A percentile compares a stretch with the other conserved stretches of the same genome.
phyloP scores from a whole-genome alignment of 805 yeast genomes.

The Candida nemodendra region DNA sequence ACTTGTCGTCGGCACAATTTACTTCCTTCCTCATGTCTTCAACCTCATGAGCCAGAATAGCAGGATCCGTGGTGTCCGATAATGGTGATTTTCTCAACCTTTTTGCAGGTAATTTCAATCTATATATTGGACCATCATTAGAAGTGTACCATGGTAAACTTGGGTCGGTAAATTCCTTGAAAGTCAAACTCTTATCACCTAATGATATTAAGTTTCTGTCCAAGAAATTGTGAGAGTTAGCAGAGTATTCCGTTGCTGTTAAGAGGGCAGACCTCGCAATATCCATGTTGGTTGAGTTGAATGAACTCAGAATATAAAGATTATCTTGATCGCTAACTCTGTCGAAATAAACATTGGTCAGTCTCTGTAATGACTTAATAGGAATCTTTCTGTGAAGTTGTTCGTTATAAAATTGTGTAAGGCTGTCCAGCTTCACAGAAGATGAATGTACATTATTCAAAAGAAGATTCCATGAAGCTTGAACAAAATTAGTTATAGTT shows the following conservation, averaged over 20 bases:
- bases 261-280: constrained; percentile 29
- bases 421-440: constrained; percentile 20
- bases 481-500: constrained; percentile 31
- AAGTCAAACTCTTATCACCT: constrained; percentile 4
- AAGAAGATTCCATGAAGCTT: constrained; percentile 33
- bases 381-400: constrained; percentile 22
- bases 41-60: constrained; percentile 20
- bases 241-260: constrained; percentile 28
- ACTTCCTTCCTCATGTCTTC: constrained; percentile 20
- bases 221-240: constrained; percentile 11
- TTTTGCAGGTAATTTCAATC: constrained; percentile 16
- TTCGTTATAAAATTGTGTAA: constrained; percentile 18
- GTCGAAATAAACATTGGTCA: constrained; percentile 34
- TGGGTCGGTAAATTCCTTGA: constrained; percentile 21
- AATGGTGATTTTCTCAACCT: constrained; percentile 12
- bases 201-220: constrained; percentile 10
- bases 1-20: constrained; percentile 24
- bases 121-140: constrained; percentile 19
- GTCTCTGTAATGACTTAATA: constrained; percentile 24
- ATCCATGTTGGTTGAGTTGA: constrained; percentile 22
- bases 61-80: constrained; percentile 11
- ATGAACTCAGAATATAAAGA: constrained; percentile 29
- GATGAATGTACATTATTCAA: constrained; percentile 26
- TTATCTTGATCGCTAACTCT: constrained; percentile 24
- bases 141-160: constrained; percentile 33